Conservation (phyloP, 139 green algal genomes). For the Closterium sp. region DNA sequence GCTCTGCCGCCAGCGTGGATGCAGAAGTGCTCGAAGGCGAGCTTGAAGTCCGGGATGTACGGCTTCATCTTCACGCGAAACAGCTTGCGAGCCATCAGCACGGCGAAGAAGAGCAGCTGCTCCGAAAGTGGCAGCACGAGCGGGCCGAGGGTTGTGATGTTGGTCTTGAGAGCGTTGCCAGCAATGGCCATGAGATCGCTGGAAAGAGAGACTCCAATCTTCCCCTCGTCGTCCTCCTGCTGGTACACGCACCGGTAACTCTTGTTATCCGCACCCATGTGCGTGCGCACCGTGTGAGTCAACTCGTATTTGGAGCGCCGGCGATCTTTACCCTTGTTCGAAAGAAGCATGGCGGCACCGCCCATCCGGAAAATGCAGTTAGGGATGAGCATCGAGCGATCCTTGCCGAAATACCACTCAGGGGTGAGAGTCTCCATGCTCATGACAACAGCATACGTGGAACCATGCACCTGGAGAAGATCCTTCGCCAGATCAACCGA, state of each 20-base stretch:
- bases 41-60: conserved; percentile 98
- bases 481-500: conserved; percentile 83
- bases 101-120: conserved; percentile 86
- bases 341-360: conserved; percentile 85
- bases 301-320: conserved; percentile 82
- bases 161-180: conserved; percentile 79
- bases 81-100: conserved; percentile 82
- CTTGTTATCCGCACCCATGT: conserved; percentile 85
- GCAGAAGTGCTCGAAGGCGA: conserved; percentile 96
- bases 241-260: conserved; percentile 83
- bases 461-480: conserved; percentile 67
- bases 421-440: conserved; percentile 98
- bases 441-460: conserved; percentile 74
- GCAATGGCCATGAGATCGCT: conserved; percentile 93
- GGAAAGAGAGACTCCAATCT: conserved; percentile 72
- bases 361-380: conserved; percentile 96
- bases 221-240: conserved; percentile 54
- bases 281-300: conserved; percentile 78
- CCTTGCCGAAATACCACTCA: conserved; percentile 91
- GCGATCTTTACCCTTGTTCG: conserved; percentile 72
- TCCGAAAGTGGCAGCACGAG: conserved; percentile 91
- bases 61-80: conserved; percentile 56
- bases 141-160: conserved; percentile 95
- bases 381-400: conserved; percentile 93
- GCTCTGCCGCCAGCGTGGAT: conserved; percentile 94